Conservation (phyloP, 805 yeast genomes). For the Pichia thaimueangensis region DNA sequence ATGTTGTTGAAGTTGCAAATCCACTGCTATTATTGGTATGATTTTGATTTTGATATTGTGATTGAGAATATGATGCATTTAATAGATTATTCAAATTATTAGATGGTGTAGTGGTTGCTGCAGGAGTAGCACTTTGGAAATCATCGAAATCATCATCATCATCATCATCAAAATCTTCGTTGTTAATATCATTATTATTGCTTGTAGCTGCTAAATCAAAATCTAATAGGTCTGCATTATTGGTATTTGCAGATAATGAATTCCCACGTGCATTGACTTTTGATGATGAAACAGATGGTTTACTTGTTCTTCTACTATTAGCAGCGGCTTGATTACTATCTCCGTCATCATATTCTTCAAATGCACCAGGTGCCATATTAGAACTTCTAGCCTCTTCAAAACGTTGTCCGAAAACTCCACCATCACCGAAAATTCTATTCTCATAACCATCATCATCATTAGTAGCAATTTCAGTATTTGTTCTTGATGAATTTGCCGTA, state of each 20-base stretch:
- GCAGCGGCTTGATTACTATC: conserved; percentile 21
- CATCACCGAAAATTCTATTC: conserved; percentile 60
- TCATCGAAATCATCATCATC: conserved; percentile 71
- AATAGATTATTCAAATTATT: conserved; percentile 20
- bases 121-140: conserved; percentile 52
- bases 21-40: conserved; percentile 9
- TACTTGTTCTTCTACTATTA: conserved; percentile 22
- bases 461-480: conserved; percentile 34
- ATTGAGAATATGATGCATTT: conserved; percentile 23
- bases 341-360: conserved; percentile 53
- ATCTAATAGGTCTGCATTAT: conserved; percentile 51
- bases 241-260: too few species aligned
- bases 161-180: conserved; percentile 23
- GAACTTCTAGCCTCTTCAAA: conserved; percentile 50
- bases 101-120: conserved; percentile 9
- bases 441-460: conserved; percentile 39
- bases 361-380: conserved; percentile 32
- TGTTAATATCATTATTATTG: conserved; percentile 8
- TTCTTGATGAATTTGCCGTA: conserved; percentile 9
- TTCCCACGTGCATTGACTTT: conserved; percentile 39
- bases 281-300: conserved; percentile 31
- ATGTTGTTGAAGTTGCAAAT: conserved; percentile 11
- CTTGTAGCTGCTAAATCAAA: conserved; percentile 26
- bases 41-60: conserved; percentile 11
- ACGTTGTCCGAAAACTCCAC: conserved; percentile 63